Percentiles rank a stretch among this genome's conserved stretches.
These are phyloP conservation scores for Ampelomyces quisqualis DNA, from an alignment of 2,329 filamentous ascomycete species.

Conservation along the genomic window DNA sequence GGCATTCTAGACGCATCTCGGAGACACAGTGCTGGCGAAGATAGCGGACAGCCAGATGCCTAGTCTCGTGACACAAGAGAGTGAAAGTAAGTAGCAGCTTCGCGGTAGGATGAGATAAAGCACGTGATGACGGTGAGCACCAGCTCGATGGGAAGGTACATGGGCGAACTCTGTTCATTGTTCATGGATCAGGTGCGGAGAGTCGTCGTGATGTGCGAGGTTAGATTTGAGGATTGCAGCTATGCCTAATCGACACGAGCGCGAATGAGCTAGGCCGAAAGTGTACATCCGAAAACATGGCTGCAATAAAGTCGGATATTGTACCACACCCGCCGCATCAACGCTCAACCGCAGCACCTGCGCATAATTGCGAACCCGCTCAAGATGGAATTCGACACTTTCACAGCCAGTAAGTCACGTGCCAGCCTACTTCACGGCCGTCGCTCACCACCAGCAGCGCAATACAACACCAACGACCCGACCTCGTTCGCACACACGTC, in stretches of 20 bases:
- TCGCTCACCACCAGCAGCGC: slow-evolving; percentile 54
- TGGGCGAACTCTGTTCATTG: no score
- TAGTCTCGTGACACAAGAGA: slow-evolving; percentile 48
- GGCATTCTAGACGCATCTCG: no score
- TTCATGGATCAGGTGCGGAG: no score
- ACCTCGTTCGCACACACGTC: slow-evolving; percentile 86
- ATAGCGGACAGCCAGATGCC: slow-evolving; percentile 45
- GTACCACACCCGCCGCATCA: slow-evolving; percentile 9
- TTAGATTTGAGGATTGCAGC: no score
- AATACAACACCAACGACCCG: slow-evolving; percentile 76
- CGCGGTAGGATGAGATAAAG: slow-evolving; percentile 45
- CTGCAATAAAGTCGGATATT: slow-evolving; percentile 1
- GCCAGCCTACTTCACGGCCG: not conserved
- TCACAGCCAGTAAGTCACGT: slow-evolving; percentile 16
- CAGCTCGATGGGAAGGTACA: slow-evolving; percentile 30
- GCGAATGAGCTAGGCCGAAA: no score
- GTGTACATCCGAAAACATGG: no score
- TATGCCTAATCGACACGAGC: no score
- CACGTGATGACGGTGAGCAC: slow-evolving; percentile 31
- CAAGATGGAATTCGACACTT: slow-evolving; percentile 27
- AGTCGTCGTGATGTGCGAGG: no score
- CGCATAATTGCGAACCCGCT: not conserved
- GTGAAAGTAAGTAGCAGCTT: slow-evolving; percentile 51
- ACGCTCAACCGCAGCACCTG: not conserved
- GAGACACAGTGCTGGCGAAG: slow-evolving; percentile 52